Conservation (phyloP, 129 eudicot species). For the Flaveria sonorensis region DNA sequence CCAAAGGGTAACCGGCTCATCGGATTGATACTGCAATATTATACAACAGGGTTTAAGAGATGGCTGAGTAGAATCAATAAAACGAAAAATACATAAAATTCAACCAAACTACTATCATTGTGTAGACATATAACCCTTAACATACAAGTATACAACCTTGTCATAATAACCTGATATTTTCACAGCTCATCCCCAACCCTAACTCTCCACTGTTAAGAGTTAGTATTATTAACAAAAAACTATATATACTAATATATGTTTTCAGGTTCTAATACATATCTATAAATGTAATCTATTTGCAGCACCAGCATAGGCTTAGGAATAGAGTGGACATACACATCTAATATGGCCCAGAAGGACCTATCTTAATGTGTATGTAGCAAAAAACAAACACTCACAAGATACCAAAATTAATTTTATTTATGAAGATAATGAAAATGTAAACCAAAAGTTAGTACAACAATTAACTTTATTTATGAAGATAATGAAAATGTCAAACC, state of each 20-base stretch:
- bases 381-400: background rate
- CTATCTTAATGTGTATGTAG: background rate
- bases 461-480: slow-evolving; percentile 6
- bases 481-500: background rate
- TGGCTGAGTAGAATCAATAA: background rate
- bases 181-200: background rate
- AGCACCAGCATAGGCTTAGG: background rate
- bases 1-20: slow-evolving; percentile 67
- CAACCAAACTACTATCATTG: slow-evolving; percentile 11
- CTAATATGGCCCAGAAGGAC: background rate
- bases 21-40: slow-evolving; percentile 61
- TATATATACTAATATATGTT: background rate
- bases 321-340: slow-evolving; percentile 6
- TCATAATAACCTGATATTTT: slow-evolving; percentile 1
- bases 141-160: background rate
- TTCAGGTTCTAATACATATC: background rate
- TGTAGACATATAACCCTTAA: background rate
- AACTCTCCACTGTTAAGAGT: slow-evolving; percentile 2
- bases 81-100: background rate
- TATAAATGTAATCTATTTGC: background rate
- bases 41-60: slow-evolving; percentile 20
- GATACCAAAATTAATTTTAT: background rate
- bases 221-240: background rate
- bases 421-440: slow-evolving; percentile 7
- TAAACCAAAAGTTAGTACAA: background rate